phyloP scores from a whole-genome alignment of 78 protist species.

The Creolimax fragrantissima region DNA sequence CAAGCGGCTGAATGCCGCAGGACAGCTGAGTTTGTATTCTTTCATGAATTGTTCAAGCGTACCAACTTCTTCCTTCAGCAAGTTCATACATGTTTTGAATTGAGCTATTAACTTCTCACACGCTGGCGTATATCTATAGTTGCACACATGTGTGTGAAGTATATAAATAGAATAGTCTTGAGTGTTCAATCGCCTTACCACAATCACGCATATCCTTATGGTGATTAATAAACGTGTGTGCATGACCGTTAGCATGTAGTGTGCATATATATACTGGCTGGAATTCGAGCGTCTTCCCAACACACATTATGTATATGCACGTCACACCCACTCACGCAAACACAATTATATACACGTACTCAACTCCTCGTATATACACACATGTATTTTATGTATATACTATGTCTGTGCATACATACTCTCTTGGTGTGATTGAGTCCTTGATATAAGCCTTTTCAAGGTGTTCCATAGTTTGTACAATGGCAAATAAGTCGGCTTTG shows the following conservation, averaged over 20 bases:
- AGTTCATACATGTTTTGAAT: constrained; percentile 49
- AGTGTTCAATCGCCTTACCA: no score
- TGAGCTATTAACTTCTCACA: constrained; percentile 72
- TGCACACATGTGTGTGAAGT: not conserved
- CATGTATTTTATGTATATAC: no score
- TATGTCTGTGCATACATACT: constrained; percentile 20
- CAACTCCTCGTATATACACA: not conserved
- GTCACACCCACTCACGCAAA: constrained; percentile 58
- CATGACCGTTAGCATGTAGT: no score
- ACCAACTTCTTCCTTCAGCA: constrained; percentile 27
- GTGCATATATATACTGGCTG: no score
- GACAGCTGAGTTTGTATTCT: constrained; percentile 39
- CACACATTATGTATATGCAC: no score
- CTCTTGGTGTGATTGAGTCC: constrained; percentile 53
- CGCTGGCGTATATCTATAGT: constrained; percentile 41
- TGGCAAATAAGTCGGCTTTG: constrained; percentile 60
- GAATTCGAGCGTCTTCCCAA: no score
- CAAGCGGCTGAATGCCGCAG: not conserved
- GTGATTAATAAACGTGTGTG: no score
- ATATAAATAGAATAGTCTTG: no score
- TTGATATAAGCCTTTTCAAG: constrained; percentile 68
- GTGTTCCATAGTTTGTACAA: constrained; percentile 52
- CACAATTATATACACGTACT: not conserved
- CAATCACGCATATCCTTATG: not conserved
- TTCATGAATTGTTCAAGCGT: constrained; percentile 42